Evolutionary conservation across 75 land plant genomes (phyloP), one percentile per base, ranked within the genome.

Genomic region (Pseudotsuga menziesii): DNA sequence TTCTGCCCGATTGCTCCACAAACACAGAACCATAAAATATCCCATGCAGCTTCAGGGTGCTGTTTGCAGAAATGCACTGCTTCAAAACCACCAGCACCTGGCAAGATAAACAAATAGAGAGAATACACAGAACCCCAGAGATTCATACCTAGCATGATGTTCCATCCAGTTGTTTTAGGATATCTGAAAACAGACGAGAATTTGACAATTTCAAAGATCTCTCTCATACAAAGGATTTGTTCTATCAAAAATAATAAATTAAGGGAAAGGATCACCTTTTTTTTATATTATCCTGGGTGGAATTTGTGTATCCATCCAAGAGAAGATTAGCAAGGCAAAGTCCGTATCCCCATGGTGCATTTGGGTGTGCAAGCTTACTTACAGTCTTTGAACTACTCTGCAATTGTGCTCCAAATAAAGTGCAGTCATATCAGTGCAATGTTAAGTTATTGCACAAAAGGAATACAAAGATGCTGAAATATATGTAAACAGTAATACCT

Each of bases 1-100:
- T 93, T 97, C 78, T 97, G 99, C 26, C 99, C 99, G 4, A 97
- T 83, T 29, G 99, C 99, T 11, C 99, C 99, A 80, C 99, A 97
- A 15, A 97, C 67, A 75, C 99, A 97, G 78, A 88, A 97, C 56
- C 91, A 72, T 55, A 97, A 71, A 67, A 97, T 95, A 79, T 95
- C 98, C 96, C 96, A 95, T 20, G 99, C 96, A 56, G 92, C 99
- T 57, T 95, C 98, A 11, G 99, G 98, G 73, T 97, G 91, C 78
- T 88, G 81, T 79, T 74, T 82, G 85, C 98, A 92, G 78, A 97
- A 97, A 17, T 76, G 74, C 11, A 97, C 48, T 19, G 99, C 99
- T 72, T 93, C 94, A 57, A 44, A 93, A 25, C 99, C 99, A 62
- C 83, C 91, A 12, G 86, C 92, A 52, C 78, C 83, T 17, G 89